A percentile compares a stretch with the other conserved stretches of the same genome.
These are phyloP conservation scores for Puccinia novopanici DNA, from an alignment of 1,284 basidiomycete species.

Conservation along the genomic window DNA sequence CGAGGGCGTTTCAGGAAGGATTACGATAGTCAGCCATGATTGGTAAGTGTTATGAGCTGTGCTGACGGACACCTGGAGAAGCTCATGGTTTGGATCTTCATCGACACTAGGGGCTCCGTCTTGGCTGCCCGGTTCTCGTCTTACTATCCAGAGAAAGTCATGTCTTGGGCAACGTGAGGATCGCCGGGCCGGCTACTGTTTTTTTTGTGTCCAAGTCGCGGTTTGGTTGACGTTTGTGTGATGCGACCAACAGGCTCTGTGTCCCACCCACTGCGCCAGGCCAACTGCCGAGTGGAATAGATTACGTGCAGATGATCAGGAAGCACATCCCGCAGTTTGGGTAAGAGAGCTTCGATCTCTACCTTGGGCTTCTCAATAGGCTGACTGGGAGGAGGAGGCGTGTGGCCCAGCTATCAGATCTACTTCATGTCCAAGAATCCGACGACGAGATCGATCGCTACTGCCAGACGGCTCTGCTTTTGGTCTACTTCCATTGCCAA, in stretches of 20 bases:
- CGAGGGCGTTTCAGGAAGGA: background rate
- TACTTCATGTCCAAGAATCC: constrained; percentile 29
- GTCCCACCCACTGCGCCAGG: constrained; percentile 23
- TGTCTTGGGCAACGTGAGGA: constrained; percentile 37
- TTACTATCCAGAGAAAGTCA: constrained; percentile 31
- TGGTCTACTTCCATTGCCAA: constrained; percentile 27
- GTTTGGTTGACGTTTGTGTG: background rate
- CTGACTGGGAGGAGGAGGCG: background rate
- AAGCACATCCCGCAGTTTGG: constrained; percentile 36
- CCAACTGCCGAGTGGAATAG: background rate
- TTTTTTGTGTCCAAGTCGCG: background rate
- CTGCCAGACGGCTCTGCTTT: background rate
- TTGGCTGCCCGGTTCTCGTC: constrained; percentile 31
- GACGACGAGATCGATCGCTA: constrained; percentile 6
- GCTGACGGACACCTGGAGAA: background rate
- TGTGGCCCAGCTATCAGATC: constrained; percentile 30
- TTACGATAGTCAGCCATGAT: constrained; percentile 42
- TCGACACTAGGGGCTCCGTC: constrained; percentile 14
- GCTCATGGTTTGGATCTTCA: background rate
- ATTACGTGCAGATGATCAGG: constrained; percentile 8
- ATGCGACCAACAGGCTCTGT: constrained; percentile 18
- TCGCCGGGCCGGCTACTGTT: background rate
- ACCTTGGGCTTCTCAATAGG: background rate
- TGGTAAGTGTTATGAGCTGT: constrained; percentile 15
- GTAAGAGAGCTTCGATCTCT: background rate